Evolutionary conservation across 768 basidiomycete species (phyloP).

Genomic region (Amanita subjunquillea): DNA sequence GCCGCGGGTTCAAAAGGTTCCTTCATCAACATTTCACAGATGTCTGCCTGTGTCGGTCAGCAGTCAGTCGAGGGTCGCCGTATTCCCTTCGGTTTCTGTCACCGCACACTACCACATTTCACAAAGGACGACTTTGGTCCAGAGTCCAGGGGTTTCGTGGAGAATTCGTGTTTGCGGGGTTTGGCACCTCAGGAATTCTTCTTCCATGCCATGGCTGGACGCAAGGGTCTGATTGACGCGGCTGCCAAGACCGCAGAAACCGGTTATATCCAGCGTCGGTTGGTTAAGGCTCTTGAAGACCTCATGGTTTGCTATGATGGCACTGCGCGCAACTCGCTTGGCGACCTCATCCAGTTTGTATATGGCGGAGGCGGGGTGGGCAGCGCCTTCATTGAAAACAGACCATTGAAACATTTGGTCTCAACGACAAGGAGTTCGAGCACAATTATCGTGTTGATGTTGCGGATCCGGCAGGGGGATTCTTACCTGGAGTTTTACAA

Average conservation of each 20-base stretch:
- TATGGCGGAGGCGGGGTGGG: conserved; percentile 99
- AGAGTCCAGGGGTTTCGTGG: no score
- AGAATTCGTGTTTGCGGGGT: no score
- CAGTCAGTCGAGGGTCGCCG: no score
- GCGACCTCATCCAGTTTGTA: conserved; percentile 91
- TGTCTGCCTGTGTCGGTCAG: no score
- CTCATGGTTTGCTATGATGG: conserved; percentile 97
- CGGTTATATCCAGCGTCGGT: conserved; percentile 95
- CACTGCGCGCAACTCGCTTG: conserved; percentile 93
- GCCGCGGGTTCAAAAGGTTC: no score
- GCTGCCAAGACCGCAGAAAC: conserved; percentile 28
- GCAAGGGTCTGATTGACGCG: no score
- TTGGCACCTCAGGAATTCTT: no score
- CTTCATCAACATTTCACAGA: no score
- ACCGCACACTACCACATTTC: no score
- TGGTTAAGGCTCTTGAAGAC: conserved; percentile 97
- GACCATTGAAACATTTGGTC: conserved; percentile 78
- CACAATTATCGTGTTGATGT: conserved; percentile 93
- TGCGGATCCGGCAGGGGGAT: conserved; percentile 72
- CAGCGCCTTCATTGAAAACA: conserved; percentile 96
- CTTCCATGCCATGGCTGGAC: no score
- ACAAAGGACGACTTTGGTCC: no score
- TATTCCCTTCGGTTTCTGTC: no score
- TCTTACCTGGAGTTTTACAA: conserved; percentile 71
- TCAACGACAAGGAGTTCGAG: conserved; percentile 78